Conservation (phyloP, 2,329 filamentous ascomycete species). For the Talaromyces albobiverticillius region DNA sequence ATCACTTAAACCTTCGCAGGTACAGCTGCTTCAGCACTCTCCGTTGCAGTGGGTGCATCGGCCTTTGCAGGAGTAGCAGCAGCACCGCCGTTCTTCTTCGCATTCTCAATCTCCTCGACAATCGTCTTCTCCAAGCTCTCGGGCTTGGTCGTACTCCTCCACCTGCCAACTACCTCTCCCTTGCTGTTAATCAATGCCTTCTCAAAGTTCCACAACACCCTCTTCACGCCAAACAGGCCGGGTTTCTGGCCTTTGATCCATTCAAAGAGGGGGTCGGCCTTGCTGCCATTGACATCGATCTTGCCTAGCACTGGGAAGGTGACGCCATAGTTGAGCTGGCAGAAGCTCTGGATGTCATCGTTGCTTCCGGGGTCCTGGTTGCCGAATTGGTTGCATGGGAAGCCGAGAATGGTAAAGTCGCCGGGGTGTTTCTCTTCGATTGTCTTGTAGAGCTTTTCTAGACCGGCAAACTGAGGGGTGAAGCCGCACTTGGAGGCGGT, state of each 20-base stretch:
- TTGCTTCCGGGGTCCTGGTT: slow-evolving; percentile 81
- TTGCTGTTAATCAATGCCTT: slow-evolving; percentile 91
- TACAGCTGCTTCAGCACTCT: slow-evolving; percentile 4
- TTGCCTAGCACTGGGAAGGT: slow-evolving; percentile 89
- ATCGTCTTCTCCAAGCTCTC: slow-evolving; percentile 74
- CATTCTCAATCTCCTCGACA: slow-evolving; percentile 67
- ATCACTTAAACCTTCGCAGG: slow-evolving; percentile 7
- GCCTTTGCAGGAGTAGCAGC: background rate
- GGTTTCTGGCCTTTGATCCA: slow-evolving; percentile 72
- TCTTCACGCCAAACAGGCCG: slow-evolving; percentile 81
- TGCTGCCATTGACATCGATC: slow-evolving; percentile 86
- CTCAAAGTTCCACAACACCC: slow-evolving; percentile 99
- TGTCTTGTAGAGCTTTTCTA: slow-evolving; percentile 85
- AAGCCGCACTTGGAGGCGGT: slow-evolving; percentile 98
- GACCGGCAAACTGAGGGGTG: slow-evolving; percentile 88
- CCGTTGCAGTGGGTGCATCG: slow-evolving; percentile 12
- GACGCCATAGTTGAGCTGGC: slow-evolving; percentile 91
- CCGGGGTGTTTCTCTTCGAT: slow-evolving; percentile 67
- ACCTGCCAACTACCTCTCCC: slow-evolving; percentile 79
- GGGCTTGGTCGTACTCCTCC: slow-evolving; percentile 86
- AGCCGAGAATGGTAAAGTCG: slow-evolving; percentile 84
- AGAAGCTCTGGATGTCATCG: slow-evolving; percentile 79
- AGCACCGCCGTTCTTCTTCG: slow-evolving; percentile 34
- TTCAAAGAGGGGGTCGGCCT: slow-evolving; percentile 73
- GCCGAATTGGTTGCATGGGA: slow-evolving; percentile 98